phyloP scores from a whole-genome alignment of 164 flowering plant species.

The Dillenia turbinata region DNA sequence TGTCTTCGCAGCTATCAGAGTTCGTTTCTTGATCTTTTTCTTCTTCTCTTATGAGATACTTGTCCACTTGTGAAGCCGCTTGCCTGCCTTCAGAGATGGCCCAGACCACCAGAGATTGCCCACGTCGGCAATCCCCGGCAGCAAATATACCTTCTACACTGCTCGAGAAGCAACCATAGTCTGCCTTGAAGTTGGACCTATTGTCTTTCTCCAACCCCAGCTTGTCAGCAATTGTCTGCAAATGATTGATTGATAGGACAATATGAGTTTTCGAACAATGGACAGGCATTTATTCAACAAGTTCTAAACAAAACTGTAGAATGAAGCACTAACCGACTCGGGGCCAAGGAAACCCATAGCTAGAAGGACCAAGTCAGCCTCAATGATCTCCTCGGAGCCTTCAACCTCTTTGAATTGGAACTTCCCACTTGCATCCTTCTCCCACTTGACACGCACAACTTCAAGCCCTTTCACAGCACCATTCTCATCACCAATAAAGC shows the following conservation, averaged over 20 bases:
- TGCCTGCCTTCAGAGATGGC: slow-evolving; percentile 94
- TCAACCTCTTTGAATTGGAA: slow-evolving; percentile 85
- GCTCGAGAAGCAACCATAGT: slow-evolving; percentile 84
- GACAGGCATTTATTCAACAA: not conserved
- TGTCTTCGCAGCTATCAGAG: slow-evolving; percentile 13
- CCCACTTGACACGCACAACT: slow-evolving; percentile 80
- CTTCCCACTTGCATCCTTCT: slow-evolving; percentile 82
- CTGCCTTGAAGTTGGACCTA: slow-evolving; percentile 88
- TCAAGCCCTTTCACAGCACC: slow-evolving; percentile 85
- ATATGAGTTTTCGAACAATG: not conserved
- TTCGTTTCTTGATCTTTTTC: slow-evolving; percentile 10
- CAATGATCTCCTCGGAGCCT: slow-evolving; percentile 80
- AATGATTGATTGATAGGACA: not conserved
- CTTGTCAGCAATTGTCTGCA: slow-evolving; percentile 70
- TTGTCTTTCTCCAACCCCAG: slow-evolving; percentile 77
- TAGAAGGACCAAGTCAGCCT: slow-evolving; percentile 81
- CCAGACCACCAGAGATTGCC: slow-evolving; percentile 98
- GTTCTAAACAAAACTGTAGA: too few relatives aligned
- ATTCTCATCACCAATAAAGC: slow-evolving; percentile 83
- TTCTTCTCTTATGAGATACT: slow-evolving; percentile 36
- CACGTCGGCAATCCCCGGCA: slow-evolving; percentile 95
- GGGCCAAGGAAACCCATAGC: slow-evolving; percentile 99
- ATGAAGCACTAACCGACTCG: slow-evolving; percentile 60
- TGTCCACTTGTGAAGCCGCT: slow-evolving; percentile 89
- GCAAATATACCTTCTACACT: slow-evolving; percentile 87